Evolutionary conservation across 768 basidiomycete species (phyloP).

Genomic region (Amylocystis lapponica): DNA sequence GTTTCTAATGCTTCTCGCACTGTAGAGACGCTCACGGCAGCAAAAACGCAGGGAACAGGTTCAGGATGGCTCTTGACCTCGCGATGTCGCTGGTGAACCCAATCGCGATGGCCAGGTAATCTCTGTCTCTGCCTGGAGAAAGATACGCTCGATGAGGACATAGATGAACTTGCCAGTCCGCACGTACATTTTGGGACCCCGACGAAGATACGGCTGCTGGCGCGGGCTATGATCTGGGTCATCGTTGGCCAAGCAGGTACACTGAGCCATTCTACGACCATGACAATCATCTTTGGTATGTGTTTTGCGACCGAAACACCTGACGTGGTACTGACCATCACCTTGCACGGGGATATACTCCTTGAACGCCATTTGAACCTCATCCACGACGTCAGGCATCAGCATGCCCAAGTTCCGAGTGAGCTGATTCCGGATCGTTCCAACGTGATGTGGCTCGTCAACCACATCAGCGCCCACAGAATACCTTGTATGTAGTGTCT

Average conservation of each 20-base stretch:
- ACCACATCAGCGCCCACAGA: constrained; percentile 24
- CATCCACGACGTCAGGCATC: constrained; percentile 18
- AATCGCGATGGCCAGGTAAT: constrained; percentile 26
- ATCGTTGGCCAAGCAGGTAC: constrained; percentile 5
- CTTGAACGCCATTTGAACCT: constrained; percentile 8
- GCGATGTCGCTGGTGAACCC: constrained; percentile 28
- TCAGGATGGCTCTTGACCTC: constrained; percentile 22
- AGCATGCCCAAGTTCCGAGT: constrained; percentile 18
- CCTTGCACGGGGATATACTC: neutral
- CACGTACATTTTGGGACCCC: constrained; percentile 12
- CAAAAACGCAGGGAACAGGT: constrained; percentile 28
- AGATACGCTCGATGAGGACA: constrained; percentile 1
- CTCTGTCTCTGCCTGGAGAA: constrained; percentile 23
- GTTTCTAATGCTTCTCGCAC: neutral
- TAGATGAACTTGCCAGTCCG: neutral
- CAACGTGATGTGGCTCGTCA: constrained; percentile 17
- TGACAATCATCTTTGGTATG: neutral
- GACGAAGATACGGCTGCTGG: constrained; percentile 15
- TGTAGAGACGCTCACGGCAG: constrained; percentile 26
- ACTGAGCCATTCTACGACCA: neutral
- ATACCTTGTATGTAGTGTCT: constrained; percentile 9
- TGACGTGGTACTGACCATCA: constrained; percentile 4
- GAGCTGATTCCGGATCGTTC: constrained; percentile 20
- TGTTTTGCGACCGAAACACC: neutral
- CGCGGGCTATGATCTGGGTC: constrained; percentile 11